Base-by-base conservation (phyloP, 768 basidiomycete genomes). In the Clavulina sp. region DNA sequence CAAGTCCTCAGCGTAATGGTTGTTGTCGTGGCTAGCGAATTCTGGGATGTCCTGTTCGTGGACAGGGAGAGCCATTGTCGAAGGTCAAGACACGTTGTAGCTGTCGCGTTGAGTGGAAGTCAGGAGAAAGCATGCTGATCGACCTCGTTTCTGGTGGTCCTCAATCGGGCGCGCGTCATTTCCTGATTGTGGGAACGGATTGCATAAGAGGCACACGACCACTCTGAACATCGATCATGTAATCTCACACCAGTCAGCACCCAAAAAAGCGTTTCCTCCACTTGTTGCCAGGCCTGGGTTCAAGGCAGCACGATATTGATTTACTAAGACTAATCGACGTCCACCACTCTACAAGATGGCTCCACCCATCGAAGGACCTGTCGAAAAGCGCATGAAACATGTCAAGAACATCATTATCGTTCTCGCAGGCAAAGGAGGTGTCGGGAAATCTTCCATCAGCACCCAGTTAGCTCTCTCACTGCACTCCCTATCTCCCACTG, bases 361-460 rank as follows among this genome's bases (percentile, higher is more conserved):
- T 7, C 56, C 61, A 32, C 41, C 61, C 2, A 33, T 62, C 9
- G 66, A 67, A 19, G 78, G 76, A 5, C 80, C 82, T 1, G 75
- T 87, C 51, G 72, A 78, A 21, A 69, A 77, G 58, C 81, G 92
- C 36, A 70, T 97, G 18, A 66, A 71, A 52, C 68, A 70, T 1
- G 77, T 99, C 58, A 81, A 81, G 58, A 75, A 89, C 59, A 77
- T 99, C 63, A 78, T 99, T 57, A 78, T 97, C 56, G 88, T 99
- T 52, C 75, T 92, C 36, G 87, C 91, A 0, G 95, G 95, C 5
- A 99, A 99, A 65, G 95, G 95, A 31, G 95, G 71, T 32, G 95
- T 97, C 38, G 95, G 95, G 52, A 99, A 99, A 68, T 96, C 92
- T n/a, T 93, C 89, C 1, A 82, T 96, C 23, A 79, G 88, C 2